phyloP scores from a whole-genome alignment of 2,329 filamentous ascomycete genomes.

The Diaporthe sp. region DNA sequence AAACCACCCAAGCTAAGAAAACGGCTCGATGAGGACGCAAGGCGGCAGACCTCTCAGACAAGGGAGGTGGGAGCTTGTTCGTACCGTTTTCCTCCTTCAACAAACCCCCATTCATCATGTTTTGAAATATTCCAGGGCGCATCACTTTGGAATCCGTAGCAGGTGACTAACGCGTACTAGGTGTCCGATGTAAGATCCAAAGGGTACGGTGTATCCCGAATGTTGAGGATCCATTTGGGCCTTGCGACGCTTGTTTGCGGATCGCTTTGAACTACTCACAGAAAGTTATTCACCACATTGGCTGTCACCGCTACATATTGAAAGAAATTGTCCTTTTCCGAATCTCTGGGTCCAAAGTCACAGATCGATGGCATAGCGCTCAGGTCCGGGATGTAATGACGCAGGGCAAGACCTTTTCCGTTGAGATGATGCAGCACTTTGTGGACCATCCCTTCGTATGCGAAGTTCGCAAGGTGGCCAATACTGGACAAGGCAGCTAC shows the following conservation, averaged over 20 bases:
- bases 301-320: constrained; percentile 57
- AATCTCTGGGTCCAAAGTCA: constrained; percentile 55
- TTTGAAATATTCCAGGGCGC: too few relatives aligned
- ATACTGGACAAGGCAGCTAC: neutral
- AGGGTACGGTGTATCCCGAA: constrained; percentile 48
- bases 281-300: constrained; percentile 58
- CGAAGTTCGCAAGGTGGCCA: constrained; percentile 52
- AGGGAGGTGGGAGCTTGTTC: constrained; percentile 53
- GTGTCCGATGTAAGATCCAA: neutral
- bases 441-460: constrained; percentile 50
- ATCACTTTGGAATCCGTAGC: too few relatives aligned
- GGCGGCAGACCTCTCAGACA: constrained; percentile 48
- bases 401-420: constrained; percentile 41
- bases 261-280: constrained; percentile 51
- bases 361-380: constrained; percentile 53
- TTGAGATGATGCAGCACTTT: constrained; percentile 53
- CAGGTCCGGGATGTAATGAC: constrained; percentile 52
- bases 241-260: constrained; percentile 53
- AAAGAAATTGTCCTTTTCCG: constrained; percentile 52
- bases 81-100: too few relatives aligned
- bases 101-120: too few relatives aligned
- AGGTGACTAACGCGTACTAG: too few relatives aligned
- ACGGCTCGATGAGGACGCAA: constrained; percentile 40
- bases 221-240: constrained; percentile 42
- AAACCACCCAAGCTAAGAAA: neutral